phyloP scores from a whole-genome alignment of 2,329 filamentous ascomycete genomes.

The Rutstroemia sydowiana region DNA sequence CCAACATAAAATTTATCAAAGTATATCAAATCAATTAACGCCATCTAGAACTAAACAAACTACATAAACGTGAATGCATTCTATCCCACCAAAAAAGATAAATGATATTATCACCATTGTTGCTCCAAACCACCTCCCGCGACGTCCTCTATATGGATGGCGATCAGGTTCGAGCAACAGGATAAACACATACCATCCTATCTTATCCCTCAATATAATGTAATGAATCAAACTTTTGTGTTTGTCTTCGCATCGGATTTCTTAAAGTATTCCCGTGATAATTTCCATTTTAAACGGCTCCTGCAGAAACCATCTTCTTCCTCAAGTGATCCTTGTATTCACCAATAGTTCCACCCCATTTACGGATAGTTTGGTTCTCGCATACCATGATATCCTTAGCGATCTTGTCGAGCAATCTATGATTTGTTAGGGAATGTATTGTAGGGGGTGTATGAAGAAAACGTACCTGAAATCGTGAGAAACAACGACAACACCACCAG shows the following conservation, averaged over 20 bases:
- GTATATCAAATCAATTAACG: no score
- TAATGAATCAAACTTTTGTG: constrained; percentile 7
- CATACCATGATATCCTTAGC: constrained; percentile 99
- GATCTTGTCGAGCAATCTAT: constrained; percentile 92
- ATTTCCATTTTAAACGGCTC: constrained; percentile 62
- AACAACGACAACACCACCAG: constrained; percentile 93
- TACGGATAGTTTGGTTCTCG: constrained; percentile 88
- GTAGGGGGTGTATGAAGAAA: not conserved
- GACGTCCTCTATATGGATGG: not conserved
- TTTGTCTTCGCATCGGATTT: not conserved
- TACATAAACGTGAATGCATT: constrained; percentile 23
- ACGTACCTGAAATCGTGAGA: constrained; percentile 96
- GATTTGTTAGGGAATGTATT: constrained; percentile 30
- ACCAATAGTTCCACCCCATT: constrained; percentile 83
- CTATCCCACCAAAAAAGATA: constrained; percentile 18
- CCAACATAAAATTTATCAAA: not conserved
- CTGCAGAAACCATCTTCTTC: constrained; percentile 94
- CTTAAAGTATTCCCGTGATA: not conserved
- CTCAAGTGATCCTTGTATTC: constrained; percentile 98
- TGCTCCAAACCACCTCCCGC: constrained; percentile 9
- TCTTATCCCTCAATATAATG: constrained; percentile 1
- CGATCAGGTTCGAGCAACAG: not conserved
- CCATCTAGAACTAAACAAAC: constrained; percentile 4
- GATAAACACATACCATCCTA: not conserved
- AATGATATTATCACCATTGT: constrained; percentile 4